Evolutionary conservation across 139 green algal species (phyloP), one percentile per base, ranked within the genome.

Genomic region (Bryopsis sp.): DNA sequence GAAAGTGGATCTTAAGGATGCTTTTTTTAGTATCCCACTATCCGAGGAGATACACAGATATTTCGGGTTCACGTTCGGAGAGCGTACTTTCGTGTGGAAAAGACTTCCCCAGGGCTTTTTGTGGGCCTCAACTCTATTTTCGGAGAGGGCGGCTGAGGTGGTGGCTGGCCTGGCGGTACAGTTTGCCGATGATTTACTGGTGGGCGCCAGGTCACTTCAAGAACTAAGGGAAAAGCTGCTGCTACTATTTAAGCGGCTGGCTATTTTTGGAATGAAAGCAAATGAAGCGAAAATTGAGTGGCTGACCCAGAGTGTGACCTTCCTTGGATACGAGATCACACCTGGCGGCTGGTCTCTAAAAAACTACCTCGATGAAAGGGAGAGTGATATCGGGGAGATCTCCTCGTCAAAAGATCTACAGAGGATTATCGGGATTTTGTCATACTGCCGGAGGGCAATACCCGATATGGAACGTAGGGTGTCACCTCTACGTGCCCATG

Each of bases 1-100:
- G 34, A 54, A 69, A 29, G 15, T 69, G 5, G 62, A 69, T 35
- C 37, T 69, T 24, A 69, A 69, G 62, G 62, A 69, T 36, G 62
- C 35, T 26, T 69, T 69, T 35, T 69, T 69, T 38, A 36, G 35
- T 19, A 29, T 69, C 35, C 62, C 62, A 11, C 35, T 69, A 33
- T 29, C 5, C 39, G 4, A 35, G 4, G 34, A 69, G 15, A 8
- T 69, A 4, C 39, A 50, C 31, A 33, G 6, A 5, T 7, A 22
- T 8, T 69, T 69, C 26, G 62, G 8, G 62, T 69, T 69, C 29
- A 58, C 62, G 19, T 69, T 28, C n/a, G 24, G 32, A 36, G 62
- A 58, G 7, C 8, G 37, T 6, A 35, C 35, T 37, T 69, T 47
- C 26, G 3, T 5, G 5, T 69, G 62, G 62, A 31, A 36, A 58